phyloP scores from a whole-genome alignment of 1,284 basidiomycete genomes.

The Rhodotorula mucilaginosa region DNA sequence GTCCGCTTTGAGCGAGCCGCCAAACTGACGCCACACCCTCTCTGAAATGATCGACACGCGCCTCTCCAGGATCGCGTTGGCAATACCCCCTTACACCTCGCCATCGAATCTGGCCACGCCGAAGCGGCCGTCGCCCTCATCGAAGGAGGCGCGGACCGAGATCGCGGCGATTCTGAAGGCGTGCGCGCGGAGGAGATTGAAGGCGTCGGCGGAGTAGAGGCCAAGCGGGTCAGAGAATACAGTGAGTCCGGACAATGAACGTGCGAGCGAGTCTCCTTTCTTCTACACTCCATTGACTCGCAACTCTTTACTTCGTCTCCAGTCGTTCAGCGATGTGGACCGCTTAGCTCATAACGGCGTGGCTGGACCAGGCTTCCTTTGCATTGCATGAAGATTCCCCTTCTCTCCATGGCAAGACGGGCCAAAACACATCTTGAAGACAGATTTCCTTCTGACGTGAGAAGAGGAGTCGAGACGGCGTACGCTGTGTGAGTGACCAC shows the following conservation, averaged over 20 bases:
- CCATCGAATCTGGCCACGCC: constrained; percentile 89
- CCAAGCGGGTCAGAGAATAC: constrained; percentile 70
- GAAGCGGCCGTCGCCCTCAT: constrained; percentile 83
- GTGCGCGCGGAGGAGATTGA: constrained; percentile 67
- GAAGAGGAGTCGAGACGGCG: too few relatives aligned
- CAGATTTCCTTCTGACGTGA: too few relatives aligned
- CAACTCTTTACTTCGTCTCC: not conserved
- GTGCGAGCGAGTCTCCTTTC: not conserved
- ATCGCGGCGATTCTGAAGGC: constrained; percentile 61
- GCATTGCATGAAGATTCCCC: not conserved
- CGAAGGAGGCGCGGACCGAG: constrained; percentile 87
- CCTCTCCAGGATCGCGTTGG: constrained; percentile 55
- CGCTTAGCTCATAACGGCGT: constrained; percentile 8
- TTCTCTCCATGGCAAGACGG: too few relatives aligned
- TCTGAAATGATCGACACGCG: too few relatives aligned
- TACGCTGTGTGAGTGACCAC: too few relatives aligned
- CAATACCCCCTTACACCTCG: constrained; percentile 91
- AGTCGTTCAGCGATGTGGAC: constrained; percentile 35
- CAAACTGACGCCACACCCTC: not conserved
- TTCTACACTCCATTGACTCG: not conserved
- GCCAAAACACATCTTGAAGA: too few relatives aligned
- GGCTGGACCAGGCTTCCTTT: not conserved
- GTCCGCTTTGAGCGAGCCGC: too few relatives aligned
- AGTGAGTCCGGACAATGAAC: constrained; percentile 16
- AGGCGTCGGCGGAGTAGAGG: constrained; percentile 81